phyloP scores from a whole-genome alignment of 768 basidiomycete genomes.

The Pleurotus ostreatus region DNA sequence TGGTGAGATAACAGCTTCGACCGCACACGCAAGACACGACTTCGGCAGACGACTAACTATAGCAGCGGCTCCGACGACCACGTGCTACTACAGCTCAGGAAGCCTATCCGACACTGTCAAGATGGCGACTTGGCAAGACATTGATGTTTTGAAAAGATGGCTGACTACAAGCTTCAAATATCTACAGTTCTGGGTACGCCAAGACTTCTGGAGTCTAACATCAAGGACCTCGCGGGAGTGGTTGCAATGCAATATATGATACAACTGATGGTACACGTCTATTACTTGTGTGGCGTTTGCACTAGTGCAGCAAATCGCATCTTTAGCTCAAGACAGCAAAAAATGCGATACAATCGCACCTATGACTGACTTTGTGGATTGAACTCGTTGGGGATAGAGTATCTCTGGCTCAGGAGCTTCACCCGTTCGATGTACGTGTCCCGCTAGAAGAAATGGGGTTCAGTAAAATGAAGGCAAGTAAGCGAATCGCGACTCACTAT shows the following conservation, averaged over 20 bases:
- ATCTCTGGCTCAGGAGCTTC: not conserved
- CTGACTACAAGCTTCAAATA: not conserved
- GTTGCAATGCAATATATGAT: not conserved
- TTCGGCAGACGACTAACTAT: not conserved
- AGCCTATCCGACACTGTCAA: no score
- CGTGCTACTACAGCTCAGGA: not conserved
- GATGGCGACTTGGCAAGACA: not conserved
- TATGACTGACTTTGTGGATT: not conserved
- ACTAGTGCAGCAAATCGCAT: no score
- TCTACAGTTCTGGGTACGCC: not conserved
- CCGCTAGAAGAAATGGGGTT: not conserved
- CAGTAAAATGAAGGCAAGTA: not conserved
- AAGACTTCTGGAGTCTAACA: not conserved
- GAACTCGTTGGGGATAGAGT: constrained; percentile 1
- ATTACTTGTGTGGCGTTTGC: not conserved
- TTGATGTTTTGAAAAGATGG: not conserved
- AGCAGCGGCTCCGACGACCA: not conserved
- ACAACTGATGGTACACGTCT: not conserved
- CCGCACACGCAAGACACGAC: no score
- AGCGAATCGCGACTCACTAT: not conserved
- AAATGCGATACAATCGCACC: not conserved
- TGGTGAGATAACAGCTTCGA: no score
- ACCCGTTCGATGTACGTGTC: constrained; percentile 3
- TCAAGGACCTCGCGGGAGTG: not conserved
- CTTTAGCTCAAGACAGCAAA: not conserved